Percentiles rank a stretch among this genome's conserved stretches.
Conservation (phyloP, 75 land plant species). For the Picea sitchensis region DNA sequence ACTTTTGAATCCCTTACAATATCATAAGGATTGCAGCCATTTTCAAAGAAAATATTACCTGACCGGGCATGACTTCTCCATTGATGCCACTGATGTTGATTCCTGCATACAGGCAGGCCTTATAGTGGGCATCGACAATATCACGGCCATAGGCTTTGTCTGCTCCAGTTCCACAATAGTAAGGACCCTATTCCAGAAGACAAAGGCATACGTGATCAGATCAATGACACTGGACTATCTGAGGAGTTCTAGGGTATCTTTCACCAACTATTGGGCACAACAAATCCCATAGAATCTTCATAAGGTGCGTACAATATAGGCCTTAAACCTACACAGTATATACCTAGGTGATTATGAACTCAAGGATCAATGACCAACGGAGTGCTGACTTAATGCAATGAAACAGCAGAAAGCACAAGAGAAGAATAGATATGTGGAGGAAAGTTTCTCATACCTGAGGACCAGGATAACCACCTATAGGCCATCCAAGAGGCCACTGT, state of each 20-base stretch:
- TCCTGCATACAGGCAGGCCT: constrained; percentile 97
- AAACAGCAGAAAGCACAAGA: too few relatives aligned
- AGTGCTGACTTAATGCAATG: too few relatives aligned
- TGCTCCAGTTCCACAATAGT: constrained; percentile 94
- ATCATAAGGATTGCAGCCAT: not conserved
- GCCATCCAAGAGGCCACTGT: constrained; percentile 99
- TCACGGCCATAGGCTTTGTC: constrained; percentile 98
- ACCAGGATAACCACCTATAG: constrained; percentile 92
- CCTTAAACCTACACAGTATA: too few relatives aligned
- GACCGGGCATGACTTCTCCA: constrained; percentile 99
- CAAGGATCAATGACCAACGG: too few relatives aligned
- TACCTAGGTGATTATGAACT: too few relatives aligned
- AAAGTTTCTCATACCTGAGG: constrained; percentile 62
- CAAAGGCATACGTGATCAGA: not conserved
- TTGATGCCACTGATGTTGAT: constrained; percentile 95
- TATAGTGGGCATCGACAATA: constrained; percentile 95
- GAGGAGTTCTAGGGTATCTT: not conserved
- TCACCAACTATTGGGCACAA: not conserved
- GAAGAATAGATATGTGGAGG: too few relatives aligned
- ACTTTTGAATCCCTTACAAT: not conserved
- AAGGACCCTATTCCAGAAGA: constrained; percentile 61
- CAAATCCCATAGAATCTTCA: not conserved
- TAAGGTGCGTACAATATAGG: too few relatives aligned
- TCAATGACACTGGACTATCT: not conserved
- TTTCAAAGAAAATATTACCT: constrained; percentile 35